Percentiles rank a stretch among this genome's conserved stretches.
These are phyloP conservation scores for Torrubiella hemipterigena DNA, from an alignment of 2,329 filamentous ascomycete genomes.

Conservation along the genomic window DNA sequence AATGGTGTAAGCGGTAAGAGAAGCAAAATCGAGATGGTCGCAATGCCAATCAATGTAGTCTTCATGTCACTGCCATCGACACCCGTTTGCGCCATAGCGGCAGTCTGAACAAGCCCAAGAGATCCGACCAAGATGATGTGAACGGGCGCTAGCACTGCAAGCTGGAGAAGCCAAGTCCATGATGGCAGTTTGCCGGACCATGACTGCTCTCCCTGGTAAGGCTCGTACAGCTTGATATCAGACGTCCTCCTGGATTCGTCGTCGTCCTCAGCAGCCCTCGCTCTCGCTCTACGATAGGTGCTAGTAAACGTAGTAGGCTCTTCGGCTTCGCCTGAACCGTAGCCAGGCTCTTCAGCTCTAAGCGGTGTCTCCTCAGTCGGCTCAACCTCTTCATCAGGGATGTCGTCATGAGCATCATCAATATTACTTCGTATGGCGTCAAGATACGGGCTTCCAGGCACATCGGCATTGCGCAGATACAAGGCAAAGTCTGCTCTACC, in stretches of 20 bases:
- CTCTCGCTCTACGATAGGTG: conserved; percentile 39
- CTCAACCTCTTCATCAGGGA: conserved; percentile 14
- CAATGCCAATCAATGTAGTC: conserved; percentile 58
- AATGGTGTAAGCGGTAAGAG: conserved; percentile 72
- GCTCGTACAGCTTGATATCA: conserved; percentile 15
- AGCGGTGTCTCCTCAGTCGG: conserved; percentile 44
- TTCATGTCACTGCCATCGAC: conserved; percentile 68
- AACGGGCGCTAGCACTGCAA: conserved; percentile 68
- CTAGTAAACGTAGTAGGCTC: conserved; percentile 40
- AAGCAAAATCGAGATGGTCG: conserved; percentile 56
- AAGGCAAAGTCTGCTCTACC: conserved; percentile 58
- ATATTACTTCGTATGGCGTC: conserved; percentile 2
- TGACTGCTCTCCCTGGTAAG: conserved; percentile 63
- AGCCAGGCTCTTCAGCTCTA: conserved; percentile 20
- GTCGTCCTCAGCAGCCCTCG: conserved; percentile 20
- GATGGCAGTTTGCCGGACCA: conserved; percentile 73
- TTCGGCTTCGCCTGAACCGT: conserved; percentile 22
- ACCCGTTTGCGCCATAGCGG: conserved; percentile 67
- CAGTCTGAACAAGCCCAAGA: conserved; percentile 59
- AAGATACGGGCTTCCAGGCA: conserved; percentile 1
- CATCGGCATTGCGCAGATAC: conserved; percentile 34
- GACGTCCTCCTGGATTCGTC: too few species aligned
- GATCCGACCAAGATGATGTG: conserved; percentile 68
- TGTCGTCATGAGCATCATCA: conserved; percentile 7
- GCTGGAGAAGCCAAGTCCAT: conserved; percentile 83